Evolutionary conservation across 2,329 filamentous ascomycete genomes (phyloP), one percentile per base, ranked within the genome.

Genomic region (Alternaria arborescens): DNA sequence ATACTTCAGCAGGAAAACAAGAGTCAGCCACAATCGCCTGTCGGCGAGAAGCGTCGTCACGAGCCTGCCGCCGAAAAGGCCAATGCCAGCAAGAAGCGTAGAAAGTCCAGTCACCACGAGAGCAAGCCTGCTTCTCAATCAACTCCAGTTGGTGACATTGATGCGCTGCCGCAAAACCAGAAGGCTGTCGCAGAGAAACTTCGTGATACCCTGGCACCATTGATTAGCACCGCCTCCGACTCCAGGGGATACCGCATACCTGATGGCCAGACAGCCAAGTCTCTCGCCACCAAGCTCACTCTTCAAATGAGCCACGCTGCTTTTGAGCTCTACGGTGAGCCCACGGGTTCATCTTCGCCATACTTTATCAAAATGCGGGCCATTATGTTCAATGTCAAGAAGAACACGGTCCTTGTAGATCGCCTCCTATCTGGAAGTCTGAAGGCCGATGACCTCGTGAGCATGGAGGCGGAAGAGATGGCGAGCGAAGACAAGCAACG

Each of bases 391-490:
- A 98, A 98, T 80, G 83, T 97, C 62, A 97, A 97, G 84, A 90
- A 89, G 74, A 99, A 99, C 77, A 81, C 88, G 55, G 88, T 93
- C 68, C 83, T 99, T 44, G 87, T 91, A 53, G 86, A 89, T 71
- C 88, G 90, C 41, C 82, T 99, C 54, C 82, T 98, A n/a, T 86
- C 87, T 63, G 87, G 88, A 53, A 87, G 85, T 32, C 82, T 97
- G 36, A 87, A 89, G 7, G 88, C 94, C 0, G 83, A 89, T n/a
- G 87, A 88, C 58, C 84, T 99, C 46, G 91, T 92, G n/a, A 87
- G 87, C 53, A 97, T 99, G 95, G 89, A 88, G 14, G 88, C 91
- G 1, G 91, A 95, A 73, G 92, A 97, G 73, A 92, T 99, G 84
- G 93, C 93, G 2, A 97, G 92, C 58, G 91, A 96, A 62, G 94